Evolutionary conservation across 768 basidiomycete species (phyloP).

Genomic region (Royoungia palumana): DNA sequence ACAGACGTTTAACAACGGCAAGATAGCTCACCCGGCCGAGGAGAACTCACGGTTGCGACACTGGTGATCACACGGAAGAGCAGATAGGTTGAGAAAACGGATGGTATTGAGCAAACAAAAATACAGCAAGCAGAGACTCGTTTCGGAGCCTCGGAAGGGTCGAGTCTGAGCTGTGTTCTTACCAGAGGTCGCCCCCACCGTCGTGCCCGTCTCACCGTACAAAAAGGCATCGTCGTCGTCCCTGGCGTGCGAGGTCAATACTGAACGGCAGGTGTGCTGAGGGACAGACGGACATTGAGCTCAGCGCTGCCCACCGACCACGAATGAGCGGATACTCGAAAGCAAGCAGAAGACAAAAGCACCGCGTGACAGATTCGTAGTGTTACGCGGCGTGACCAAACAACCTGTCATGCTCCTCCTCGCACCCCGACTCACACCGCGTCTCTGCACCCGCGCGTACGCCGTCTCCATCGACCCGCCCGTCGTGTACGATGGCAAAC

Average conservation of each 20-base stretch:
- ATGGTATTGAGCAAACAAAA: conserved; percentile 34
- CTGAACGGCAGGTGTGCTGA: conserved; percentile 11
- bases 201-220: conserved; percentile 54
- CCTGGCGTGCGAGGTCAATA: conserved; percentile 38
- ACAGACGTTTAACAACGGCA: conserved; percentile 20
- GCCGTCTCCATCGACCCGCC: conserved; percentile 56
- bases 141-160: conserved; percentile 22
- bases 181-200: conserved; percentile 42
- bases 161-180: conserved; percentile 35
- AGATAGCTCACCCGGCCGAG: conserved; percentile 22
- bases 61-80: conserved; percentile 44
- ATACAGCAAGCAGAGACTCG: conserved; percentile 34
- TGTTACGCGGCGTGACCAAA: conserved; percentile 27
- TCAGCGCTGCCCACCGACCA: conserved; percentile 17
- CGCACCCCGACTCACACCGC: conserved; percentile 11
- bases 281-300: conserved; percentile 29
- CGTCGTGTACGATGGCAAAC: conserved; percentile 50
- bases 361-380: conserved; percentile 21
- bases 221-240: conserved; percentile 82
- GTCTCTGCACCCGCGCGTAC: conserved; percentile 40
- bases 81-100: conserved; percentile 40
- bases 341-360: conserved; percentile 16
- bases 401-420: neutral
- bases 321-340: conserved; percentile 18
- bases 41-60: conserved; percentile 61